These are phyloP conservation scores for Arthroderma sp. DNA, from an alignment of 2,329 filamentous ascomycete species.

Conservation along the genomic window DNA sequence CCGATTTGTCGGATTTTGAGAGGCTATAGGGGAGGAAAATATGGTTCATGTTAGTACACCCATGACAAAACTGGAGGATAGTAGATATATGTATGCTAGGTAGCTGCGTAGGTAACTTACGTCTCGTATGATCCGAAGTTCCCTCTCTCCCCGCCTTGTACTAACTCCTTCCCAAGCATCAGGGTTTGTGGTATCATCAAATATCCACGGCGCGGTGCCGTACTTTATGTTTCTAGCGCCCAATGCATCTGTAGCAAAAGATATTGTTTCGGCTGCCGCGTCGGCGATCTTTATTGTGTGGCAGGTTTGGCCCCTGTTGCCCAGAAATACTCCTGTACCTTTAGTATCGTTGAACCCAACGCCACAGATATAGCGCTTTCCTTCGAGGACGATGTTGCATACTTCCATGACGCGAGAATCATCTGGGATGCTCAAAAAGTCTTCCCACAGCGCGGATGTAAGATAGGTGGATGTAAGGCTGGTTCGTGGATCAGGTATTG, in stretches of 20 bases:
- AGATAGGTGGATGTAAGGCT: too few relatives aligned
- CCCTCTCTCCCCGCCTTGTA: not conserved
- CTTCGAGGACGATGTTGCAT: conserved; percentile 2
- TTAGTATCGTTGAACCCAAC: conserved; percentile 2
- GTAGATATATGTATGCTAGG: not conserved
- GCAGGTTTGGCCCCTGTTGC: not conserved
- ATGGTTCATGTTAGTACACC: too few relatives aligned
- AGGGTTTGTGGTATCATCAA: not conserved
- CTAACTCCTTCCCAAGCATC: conserved; percentile 3
- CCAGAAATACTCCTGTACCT: not conserved
- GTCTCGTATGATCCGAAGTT: conserved; percentile 3
- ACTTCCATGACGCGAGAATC: not conserved
- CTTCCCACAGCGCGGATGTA: not conserved
- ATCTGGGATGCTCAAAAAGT: conserved; percentile 1
- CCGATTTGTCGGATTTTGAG: conserved; percentile 2
- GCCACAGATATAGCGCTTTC: conserved; percentile 3
- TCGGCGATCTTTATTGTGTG: not conserved
- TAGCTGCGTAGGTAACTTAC: not conserved
- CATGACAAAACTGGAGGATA: too few relatives aligned
- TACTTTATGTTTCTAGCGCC: conserved; percentile 2
- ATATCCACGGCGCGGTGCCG: not conserved
- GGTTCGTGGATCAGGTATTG: not conserved
- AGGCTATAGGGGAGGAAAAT: not conserved
- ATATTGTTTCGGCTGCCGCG: conserved; percentile 1
- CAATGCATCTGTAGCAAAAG: conserved; percentile 1